Percentiles rank a stretch among this genome's conserved stretches.
Evolutionary conservation across 2,329 filamentous ascomycete species (phyloP).

Genomic region (Aspergillus neotritici): DNA sequence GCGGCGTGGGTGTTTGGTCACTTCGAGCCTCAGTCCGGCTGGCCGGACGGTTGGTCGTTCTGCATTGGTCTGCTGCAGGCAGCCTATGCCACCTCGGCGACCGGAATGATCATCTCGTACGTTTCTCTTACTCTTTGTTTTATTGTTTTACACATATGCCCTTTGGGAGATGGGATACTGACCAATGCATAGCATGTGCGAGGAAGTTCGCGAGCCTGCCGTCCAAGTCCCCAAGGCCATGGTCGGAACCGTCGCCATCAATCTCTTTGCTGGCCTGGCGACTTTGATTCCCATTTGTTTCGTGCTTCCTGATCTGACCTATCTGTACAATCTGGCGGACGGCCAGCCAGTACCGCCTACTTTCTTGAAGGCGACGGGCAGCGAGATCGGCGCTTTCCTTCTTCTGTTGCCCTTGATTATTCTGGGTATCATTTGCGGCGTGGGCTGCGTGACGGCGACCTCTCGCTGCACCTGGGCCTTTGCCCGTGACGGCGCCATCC

Average conservation of each 20-base stretch:
- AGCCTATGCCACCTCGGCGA: conserved; percentile 61
- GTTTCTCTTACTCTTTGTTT: conserved; percentile 25
- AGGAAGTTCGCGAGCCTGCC: conserved; percentile 60
- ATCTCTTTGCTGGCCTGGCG: conserved; percentile 57
- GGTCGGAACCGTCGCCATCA: conserved; percentile 59
- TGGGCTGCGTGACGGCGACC: conserved; percentile 65
- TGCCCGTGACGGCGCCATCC: conserved; percentile 66
- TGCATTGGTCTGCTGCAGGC: conserved; percentile 64
- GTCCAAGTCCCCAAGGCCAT: conserved; percentile 65
- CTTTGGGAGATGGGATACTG: background rate
- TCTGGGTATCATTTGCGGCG: conserved; percentile 67
- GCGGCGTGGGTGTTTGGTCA: conserved; percentile 49
- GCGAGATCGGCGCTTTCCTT: conserved; percentile 64
- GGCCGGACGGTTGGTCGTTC: conserved; percentile 64
- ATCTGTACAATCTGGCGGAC: conserved; percentile 58
- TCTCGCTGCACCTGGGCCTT: conserved; percentile 69
- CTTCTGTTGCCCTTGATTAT: conserved; percentile 63
- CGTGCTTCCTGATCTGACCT: conserved; percentile 61
- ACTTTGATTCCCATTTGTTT: conserved; percentile 70
- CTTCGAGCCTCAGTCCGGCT: conserved; percentile 62
- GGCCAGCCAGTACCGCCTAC: conserved; percentile 68
- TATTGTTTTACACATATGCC: background rate
- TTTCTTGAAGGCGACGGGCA: conserved; percentile 68
- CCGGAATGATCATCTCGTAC: conserved; percentile 73
- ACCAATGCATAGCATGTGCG: conserved; percentile 50